Base-by-base conservation (phyloP, 306 rosid species). In the Carpinus fangiana region DNA sequence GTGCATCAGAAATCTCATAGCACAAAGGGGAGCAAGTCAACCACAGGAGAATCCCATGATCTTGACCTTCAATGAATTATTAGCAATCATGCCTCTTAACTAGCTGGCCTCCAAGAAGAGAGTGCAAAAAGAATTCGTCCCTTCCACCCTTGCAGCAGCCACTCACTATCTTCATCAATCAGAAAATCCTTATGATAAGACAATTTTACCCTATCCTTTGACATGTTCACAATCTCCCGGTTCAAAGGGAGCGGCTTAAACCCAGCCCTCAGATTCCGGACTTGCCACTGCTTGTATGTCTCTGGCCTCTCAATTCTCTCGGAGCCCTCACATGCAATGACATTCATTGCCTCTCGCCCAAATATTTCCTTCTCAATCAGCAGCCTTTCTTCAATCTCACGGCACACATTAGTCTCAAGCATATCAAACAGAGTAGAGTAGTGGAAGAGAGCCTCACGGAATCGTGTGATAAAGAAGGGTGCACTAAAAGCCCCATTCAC, bases 221-320 rank as follows among this genome's bases (percentile, higher is more conserved):
- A 82, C 71, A 2, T 70, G 74, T 70, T 53, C 47, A 61, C 8
- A 17, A 77, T 84, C 84, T 81, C 87, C 73, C 43, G 73, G 62
- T 74, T 70, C 80, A 77, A 77, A 60, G 85, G 87, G 36, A 84
- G 82, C 69, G 59, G 87, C 60, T 69, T 73, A 68, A 84, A 73
- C 28, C 87, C 82, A 8, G 75, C 74, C 50, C 87, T 77, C 52
- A 26, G 64, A 34, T 28, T 80, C 76, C 87, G 70, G 62, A 80
- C 80, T 41, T 73, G 82, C 87, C 84, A 80, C 74, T 73, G 84
- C 82, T 77, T 80, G 79, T 76, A 73, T 55, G 82, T 76, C 69
- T 83, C 87, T 18, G 84, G 87, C 80, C 82, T 84, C 64, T 84
- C 87, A 23, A 77, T 83, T 73, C 87, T 80, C 73, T 84, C 87